These are phyloP conservation scores for Volvox reticuliferus DNA, from an alignment of 139 green algal genomes.

Conservation along the genomic window DNA sequence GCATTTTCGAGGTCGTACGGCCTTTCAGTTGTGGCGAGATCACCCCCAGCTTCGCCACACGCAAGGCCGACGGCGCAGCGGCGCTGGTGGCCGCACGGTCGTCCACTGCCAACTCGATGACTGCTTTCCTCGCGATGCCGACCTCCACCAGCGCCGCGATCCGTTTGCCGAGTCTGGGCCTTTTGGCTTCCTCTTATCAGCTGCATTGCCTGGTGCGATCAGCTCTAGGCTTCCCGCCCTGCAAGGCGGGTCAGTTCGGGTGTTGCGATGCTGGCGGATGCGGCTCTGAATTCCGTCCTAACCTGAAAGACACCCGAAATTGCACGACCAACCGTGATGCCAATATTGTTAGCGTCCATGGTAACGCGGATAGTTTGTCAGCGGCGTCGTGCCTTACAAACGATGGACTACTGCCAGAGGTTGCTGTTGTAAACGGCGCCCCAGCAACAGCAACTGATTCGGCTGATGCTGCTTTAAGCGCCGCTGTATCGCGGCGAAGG, in stretches of 20 bases:
- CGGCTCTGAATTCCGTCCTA: neutral
- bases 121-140: too few species aligned
- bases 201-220: neutral
- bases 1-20: constrained; percentile 23
- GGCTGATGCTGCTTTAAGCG: neutral
- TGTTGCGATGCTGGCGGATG: neutral
- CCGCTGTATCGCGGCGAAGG: neutral
- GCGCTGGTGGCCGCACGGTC: too few species aligned
- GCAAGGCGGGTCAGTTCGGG: neutral
- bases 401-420: neutral
- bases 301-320: too few species aligned
- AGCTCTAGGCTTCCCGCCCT: constrained; percentile 7
- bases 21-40: neutral
- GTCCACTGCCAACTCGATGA: neutral
- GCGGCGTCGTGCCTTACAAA: neutral
- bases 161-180: neutral
- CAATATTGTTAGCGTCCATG: neutral
- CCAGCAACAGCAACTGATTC: neutral
- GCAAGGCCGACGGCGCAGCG: neutral
- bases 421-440: neutral
- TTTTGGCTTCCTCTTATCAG: neutral
- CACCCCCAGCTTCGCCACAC: too few species aligned
- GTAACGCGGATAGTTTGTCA: neutral
- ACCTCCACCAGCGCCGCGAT: neutral
- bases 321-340: neutral